These are phyloP conservation scores for Backusella luteola DNA, from an alignment of 192 early-diverging fungal species.

Conservation along the genomic window DNA sequence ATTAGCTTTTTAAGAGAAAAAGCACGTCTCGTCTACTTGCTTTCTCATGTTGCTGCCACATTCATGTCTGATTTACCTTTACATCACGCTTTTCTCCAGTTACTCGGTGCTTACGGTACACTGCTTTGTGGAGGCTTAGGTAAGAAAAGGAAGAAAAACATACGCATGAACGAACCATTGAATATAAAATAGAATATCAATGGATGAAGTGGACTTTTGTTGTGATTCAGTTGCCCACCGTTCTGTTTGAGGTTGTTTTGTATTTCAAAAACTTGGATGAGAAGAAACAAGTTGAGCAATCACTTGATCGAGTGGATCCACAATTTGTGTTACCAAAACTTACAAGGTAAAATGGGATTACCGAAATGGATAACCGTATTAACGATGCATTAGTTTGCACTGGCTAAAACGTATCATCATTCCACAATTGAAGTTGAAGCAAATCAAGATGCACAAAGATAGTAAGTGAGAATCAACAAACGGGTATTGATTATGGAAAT, in stretches of 20 bases:
- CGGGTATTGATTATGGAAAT: no score
- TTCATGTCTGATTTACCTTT: conserved; percentile 1
- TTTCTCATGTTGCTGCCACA: background rate
- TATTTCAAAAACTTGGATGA: background rate
- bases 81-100: background rate
- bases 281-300: background rate
- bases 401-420: background rate
- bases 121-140: background rate
- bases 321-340: background rate
- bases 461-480: background rate
- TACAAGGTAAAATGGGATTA: background rate
- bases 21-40: background rate
- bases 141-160: background rate
- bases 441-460: conserved; percentile 13
- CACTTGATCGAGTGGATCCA: background rate
- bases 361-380: background rate
- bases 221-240: background rate
- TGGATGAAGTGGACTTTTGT: background rate
- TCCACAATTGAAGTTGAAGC: background rate
- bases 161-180: background rate
- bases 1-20: background rate
- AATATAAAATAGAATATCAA: background rate
- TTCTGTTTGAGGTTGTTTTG: background rate
- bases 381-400: background rate
- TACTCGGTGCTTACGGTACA: background rate